Evolutionary conservation across 768 basidiomycete genomes (phyloP), one percentile per base, ranked within the genome.

Genomic region (Nidularia pulvinata): DNA sequence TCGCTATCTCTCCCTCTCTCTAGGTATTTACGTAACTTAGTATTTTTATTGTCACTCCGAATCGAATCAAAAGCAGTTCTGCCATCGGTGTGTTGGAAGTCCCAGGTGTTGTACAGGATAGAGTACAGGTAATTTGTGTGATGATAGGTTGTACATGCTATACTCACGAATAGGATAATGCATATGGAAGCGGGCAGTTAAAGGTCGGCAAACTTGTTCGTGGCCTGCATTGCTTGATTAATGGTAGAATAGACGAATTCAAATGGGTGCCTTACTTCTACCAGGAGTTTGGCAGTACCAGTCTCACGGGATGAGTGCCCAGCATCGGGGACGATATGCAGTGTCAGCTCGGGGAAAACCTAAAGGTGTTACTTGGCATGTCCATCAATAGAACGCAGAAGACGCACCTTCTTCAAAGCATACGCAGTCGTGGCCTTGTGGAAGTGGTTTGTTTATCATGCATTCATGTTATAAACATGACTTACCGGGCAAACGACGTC

Each of bases 401-500:
- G 39, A 42, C 39, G 7, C 51, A 75, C 81, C 69, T 88, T 89
- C 76, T 93, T 93, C 50, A 95, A 77, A 1, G 79, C 83, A 65
- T 83, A 89, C 6, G 93, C 93, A 5, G 91, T 92, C 11, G 85
- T 91, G 9, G 88, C 81, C 88, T 90, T 52, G 16, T 33, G 25
- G 16, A n/a, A 22, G 19, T 22, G 22, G 50, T 11, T 25, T 14
- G 50, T 30, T 4, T 30, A 30, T 4, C 4, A 30, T 30, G 4
- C 25, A 30, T 30, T 30, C 25, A 30, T 30, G 25, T 30, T 30
- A 30, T 30, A 30, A 30, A 30, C 11, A 9, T 51, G 14, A 58
- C 81, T 36, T 69, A 93, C 88, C 7, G 93, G 91, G 64, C 94
- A 97, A 46, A 97, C 82, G 11, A 91, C 83, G 60, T 95, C 94